phyloP scores from a whole-genome alignment of 2,329 filamentous ascomycete species.

The Phaeophleospora eucalypticola region DNA sequence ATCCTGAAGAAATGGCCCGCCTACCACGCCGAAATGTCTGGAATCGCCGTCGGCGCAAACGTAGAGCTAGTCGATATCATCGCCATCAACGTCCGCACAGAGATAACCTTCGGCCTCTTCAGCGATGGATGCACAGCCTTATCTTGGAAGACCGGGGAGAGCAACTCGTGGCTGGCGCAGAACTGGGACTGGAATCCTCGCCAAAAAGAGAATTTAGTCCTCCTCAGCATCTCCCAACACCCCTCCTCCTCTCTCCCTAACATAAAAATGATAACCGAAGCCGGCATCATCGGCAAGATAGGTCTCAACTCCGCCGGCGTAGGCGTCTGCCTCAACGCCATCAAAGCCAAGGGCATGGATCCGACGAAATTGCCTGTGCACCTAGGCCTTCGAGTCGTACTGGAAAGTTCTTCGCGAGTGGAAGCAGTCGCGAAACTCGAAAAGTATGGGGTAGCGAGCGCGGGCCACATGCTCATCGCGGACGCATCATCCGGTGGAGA shows the following conservation, averaged over 20 bases:
- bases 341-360: conserved; percentile 55
- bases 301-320: conserved; percentile 59
- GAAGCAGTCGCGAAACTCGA: conserved; percentile 46
- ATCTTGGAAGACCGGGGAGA: conserved; percentile 38
- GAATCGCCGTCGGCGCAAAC: conserved; percentile 49
- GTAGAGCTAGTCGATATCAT: conserved; percentile 50
- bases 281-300: conserved; percentile 62
- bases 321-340: conserved; percentile 59
- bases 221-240: conserved; percentile 44
- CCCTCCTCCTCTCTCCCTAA: conserved; percentile 42
- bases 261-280: conserved; percentile 57
- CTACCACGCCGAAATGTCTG: conserved; percentile 43
- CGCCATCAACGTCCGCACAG: conserved; percentile 55
- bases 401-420: conserved; percentile 49
- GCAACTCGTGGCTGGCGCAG: conserved; percentile 38
- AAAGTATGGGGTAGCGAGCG: conserved; percentile 47
- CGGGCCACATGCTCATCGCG: conserved; percentile 53
- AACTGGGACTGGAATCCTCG: conserved; percentile 49
- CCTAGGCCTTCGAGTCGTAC: conserved; percentile 52
- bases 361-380: conserved; percentile 55
- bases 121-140: conserved; percentile 55
- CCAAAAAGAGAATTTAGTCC: conserved; percentile 49
- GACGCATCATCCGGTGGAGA: conserved; percentile 42
- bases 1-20: conserved; percentile 42
- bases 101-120: conserved; percentile 55